These are phyloP conservation scores for Beauveria medogensis DNA, from an alignment of 2,329 filamentous ascomycete genomes.

Conservation along the genomic window DNA sequence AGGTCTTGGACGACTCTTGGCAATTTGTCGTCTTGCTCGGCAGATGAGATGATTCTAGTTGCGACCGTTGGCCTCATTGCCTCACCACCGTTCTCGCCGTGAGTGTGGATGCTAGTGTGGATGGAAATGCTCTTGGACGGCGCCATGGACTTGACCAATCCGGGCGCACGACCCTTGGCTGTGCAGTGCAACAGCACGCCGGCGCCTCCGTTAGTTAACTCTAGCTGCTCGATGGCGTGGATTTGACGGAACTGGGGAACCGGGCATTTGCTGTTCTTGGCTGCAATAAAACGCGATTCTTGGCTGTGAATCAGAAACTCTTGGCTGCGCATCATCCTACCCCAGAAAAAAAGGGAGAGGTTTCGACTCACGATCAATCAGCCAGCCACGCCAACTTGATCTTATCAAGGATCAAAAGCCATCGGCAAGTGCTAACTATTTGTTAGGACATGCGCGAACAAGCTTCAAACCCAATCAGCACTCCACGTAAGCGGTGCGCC, in stretches of 20 bases:
- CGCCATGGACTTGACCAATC: neutral
- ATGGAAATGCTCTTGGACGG: neutral
- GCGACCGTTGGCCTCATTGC: neutral
- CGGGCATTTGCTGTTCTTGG: neutral
- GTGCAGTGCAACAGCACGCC: neutral
- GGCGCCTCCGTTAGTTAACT: neutral
- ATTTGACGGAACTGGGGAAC: neutral
- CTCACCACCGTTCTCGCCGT: constrained; percentile 7
- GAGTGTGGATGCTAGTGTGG: constrained; percentile 4
- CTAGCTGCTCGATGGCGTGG: neutral
- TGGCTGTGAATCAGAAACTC: neutral
- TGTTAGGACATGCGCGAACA: neutral
- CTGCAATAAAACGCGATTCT: neutral
- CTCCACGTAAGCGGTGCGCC: neutral
- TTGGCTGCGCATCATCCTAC: neutral
- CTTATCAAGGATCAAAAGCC: neutral
- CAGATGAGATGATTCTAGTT: neutral
- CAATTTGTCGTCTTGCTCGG: neutral
- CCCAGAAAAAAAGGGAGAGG: neutral
- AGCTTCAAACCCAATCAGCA: neutral
- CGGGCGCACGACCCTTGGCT: neutral
- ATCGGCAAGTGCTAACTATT: neutral
- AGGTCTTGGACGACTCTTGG: neutral
- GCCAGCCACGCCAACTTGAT: neutral
- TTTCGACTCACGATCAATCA: neutral